phyloP scores from a whole-genome alignment of 2,329 filamentous ascomycete genomes.

The Berkeleyomyces rouxiae region DNA sequence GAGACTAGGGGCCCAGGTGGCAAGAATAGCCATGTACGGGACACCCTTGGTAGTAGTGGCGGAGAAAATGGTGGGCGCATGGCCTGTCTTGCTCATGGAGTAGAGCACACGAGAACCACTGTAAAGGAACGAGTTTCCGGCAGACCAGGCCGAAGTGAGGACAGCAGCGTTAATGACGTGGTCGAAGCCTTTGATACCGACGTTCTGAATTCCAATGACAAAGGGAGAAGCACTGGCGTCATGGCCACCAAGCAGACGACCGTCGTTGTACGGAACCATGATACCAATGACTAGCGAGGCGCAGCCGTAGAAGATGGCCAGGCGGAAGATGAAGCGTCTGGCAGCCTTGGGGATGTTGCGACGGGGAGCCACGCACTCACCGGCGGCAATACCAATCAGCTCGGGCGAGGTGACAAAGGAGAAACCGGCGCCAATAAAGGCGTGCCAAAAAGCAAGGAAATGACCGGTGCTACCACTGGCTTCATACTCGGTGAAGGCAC shows the following conservation, averaged over 20 bases:
- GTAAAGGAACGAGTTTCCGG: constrained; percentile 46
- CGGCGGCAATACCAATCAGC: constrained; percentile 45
- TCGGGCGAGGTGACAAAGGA: constrained; percentile 48
- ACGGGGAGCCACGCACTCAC: constrained; percentile 46
- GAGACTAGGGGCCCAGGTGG: constrained; percentile 42
- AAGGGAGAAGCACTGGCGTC: constrained; percentile 45
- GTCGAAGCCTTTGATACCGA: constrained; percentile 46
- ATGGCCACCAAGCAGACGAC: constrained; percentile 40
- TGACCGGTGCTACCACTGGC: constrained; percentile 29
- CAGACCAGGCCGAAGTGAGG: constrained; percentile 48
- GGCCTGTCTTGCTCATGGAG: constrained; percentile 48
- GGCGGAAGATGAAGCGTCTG: constrained; percentile 42
- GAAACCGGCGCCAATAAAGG: constrained; percentile 41
- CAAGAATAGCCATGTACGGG: constrained; percentile 36
- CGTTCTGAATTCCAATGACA: constrained; percentile 49
- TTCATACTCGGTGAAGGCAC: constrained; percentile 33
- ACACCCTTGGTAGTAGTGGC: constrained; percentile 45
- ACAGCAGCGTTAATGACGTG: constrained; percentile 53
- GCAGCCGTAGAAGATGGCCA: constrained; percentile 48
- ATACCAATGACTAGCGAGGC: constrained; percentile 44
- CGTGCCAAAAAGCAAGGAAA: constrained; percentile 43
- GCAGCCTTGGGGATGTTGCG: constrained; percentile 51
- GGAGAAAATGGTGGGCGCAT: constrained; percentile 44
- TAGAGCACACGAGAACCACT: constrained; percentile 54
- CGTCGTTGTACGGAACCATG: constrained; percentile 48